Evolutionary conservation across 192 early-diverging fungal genomes (phyloP).

Genomic region (Umbelopsis isabellina): DNA sequence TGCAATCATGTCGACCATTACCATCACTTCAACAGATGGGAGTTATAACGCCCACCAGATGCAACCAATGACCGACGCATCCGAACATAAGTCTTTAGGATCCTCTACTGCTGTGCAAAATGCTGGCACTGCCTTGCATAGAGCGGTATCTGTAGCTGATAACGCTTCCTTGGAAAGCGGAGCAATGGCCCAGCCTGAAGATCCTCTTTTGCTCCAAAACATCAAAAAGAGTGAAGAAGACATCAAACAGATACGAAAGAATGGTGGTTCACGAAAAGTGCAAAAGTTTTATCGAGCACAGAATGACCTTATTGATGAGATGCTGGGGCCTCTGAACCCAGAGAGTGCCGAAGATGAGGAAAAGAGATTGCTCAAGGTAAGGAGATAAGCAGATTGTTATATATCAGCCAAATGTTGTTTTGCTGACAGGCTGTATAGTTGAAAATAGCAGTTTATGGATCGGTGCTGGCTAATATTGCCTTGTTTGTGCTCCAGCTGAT

Average conservation of each 20-base stretch:
- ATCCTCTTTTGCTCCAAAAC: slow-evolving; percentile 45
- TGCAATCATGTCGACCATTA: background rate
- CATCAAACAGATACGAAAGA: slow-evolving; percentile 45
- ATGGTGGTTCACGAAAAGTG: slow-evolving; percentile 50
- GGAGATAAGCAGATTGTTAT: background rate
- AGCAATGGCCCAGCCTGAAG: slow-evolving; percentile 8
- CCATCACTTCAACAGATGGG: background rate
- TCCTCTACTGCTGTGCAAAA: background rate
- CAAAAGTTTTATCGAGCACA: slow-evolving; percentile 78
- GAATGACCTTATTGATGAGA: slow-evolving; percentile 79
- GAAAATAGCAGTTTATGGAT: slow-evolving; percentile 72
- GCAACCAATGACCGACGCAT: background rate
- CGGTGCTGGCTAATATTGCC: slow-evolving; percentile 66
- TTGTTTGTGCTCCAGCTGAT: slow-evolving; percentile 69
- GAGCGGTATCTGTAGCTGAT: slow-evolving; percentile 1
- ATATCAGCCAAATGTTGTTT: background rate
- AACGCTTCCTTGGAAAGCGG: slow-evolving; percentile 13
- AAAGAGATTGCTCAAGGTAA: slow-evolving; percentile 44
- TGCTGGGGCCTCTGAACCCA: slow-evolving; percentile 58
- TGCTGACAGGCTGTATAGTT: slow-evolving; percentile 31
- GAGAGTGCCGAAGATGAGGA: slow-evolving; percentile 44
- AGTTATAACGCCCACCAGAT: background rate
- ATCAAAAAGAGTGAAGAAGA: slow-evolving; percentile 56
- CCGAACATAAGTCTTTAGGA: background rate
- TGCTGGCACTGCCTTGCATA: background rate